Conservation (phyloP, 192 early-diverging fungal species). For the Lobosporangium transversale region DNA sequence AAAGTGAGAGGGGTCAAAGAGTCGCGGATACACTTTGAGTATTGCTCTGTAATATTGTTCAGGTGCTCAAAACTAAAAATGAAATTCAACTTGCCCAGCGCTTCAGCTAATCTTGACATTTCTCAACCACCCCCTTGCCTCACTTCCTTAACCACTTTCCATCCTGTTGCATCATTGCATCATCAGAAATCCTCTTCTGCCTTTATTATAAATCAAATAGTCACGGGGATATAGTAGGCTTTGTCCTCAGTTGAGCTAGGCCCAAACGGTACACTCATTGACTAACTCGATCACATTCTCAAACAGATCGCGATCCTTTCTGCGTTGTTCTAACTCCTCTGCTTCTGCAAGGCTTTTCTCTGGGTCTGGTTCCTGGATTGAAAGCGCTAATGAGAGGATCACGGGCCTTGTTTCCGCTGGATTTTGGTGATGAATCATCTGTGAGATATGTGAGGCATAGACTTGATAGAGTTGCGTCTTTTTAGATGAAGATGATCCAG, state of each 20-base stretch:
- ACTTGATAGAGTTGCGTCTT: constrained; percentile 58
- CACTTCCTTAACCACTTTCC: no score
- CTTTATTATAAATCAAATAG: no score
- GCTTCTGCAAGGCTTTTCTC: not conserved
- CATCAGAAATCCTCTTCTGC: no score
- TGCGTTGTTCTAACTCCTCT: constrained; percentile 26
- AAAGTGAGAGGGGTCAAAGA: not conserved
- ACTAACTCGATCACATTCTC: constrained; percentile 54
- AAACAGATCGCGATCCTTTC: constrained; percentile 51
- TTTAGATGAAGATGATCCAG: constrained; percentile 36
- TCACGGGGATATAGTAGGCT: no score
- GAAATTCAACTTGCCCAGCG: no score
- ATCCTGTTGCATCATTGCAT: no score
- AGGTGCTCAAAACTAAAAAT: no score
- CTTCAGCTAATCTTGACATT: no score
- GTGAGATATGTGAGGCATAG: constrained; percentile 63
- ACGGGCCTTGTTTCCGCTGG: constrained; percentile 58
- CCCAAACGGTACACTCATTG: constrained; percentile 57
- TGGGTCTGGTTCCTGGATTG: constrained; percentile 34
- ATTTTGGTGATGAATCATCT: constrained; percentile 60
- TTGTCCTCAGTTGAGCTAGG: not conserved
- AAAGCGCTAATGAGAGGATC: constrained; percentile 59
- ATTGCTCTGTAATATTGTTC: no score
- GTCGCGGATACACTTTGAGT: no score
- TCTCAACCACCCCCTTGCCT: no score